Evolutionary conservation across 2,329 filamentous ascomycete genomes (phyloP).

Genomic region (Hymenoscyphus scutula): DNA sequence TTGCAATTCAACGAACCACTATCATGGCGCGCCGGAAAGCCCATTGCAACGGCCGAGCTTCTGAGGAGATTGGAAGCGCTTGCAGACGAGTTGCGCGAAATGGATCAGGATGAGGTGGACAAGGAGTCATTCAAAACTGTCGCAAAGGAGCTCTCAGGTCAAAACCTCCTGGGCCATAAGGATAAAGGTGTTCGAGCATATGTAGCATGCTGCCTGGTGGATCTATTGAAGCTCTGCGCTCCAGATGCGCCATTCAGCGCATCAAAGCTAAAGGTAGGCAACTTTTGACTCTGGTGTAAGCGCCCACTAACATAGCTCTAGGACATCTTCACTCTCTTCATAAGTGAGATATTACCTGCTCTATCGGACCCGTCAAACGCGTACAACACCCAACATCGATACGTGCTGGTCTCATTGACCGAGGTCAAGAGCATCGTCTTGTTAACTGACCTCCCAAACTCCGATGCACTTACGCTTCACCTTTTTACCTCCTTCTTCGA

Average conservation of each 20-base stretch:
- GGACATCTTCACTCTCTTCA: slow-evolving; percentile 92
- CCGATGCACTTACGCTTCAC: slow-evolving; percentile 73
- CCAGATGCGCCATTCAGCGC: slow-evolving; percentile 92
- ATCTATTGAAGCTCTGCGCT: slow-evolving; percentile 88
- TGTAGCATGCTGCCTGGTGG: slow-evolving; percentile 83
- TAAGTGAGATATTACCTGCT: slow-evolving; percentile 78
- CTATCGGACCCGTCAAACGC: slow-evolving; percentile 83
- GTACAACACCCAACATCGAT: slow-evolving; percentile 91
- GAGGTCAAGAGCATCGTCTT: slow-evolving; percentile 94
- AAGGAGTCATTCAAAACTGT: slow-evolving; percentile 80
- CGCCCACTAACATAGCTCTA: slow-evolving; percentile 38
- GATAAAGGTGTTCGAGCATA: slow-evolving; percentile 91
- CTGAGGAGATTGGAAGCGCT: slow-evolving; percentile 77
- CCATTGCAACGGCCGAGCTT: slow-evolving; percentile 80
- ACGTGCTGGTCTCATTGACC: slow-evolving; percentile 82
- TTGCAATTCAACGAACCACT: slow-evolving; percentile 83
- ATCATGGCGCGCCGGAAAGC: slow-evolving; percentile 87
- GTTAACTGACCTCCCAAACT: slow-evolving; percentile 80
- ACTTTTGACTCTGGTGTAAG: not conserved
- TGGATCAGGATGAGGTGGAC: slow-evolving; percentile 85
- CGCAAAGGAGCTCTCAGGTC: slow-evolving; percentile 78
- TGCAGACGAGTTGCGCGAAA: slow-evolving; percentile 75
- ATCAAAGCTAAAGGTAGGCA: slow-evolving; percentile 79
- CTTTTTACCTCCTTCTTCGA: slow-evolving; percentile 92
- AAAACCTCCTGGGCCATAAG: slow-evolving; percentile 83